Base-by-base conservation (phyloP, 805 yeast species). In the Nakazawaea siamensis region DNA sequence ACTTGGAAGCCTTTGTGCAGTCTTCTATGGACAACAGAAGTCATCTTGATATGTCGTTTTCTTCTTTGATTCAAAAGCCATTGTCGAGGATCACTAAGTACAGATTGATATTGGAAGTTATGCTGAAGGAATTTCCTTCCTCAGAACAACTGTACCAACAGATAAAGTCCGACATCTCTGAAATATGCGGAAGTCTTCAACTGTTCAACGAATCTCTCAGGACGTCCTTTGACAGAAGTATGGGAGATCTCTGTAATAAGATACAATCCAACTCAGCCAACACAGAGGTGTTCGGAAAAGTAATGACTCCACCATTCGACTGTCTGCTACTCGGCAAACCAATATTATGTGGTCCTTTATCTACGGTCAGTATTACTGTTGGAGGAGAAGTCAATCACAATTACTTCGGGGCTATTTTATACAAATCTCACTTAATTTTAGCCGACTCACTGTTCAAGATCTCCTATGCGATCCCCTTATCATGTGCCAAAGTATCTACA, bases 1-100 rank as follows among this genome's bases (percentile, higher is more conserved):
- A n/a, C n/a, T n/a, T n/a, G n/a, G n/a, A n/a, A n/a, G n/a, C n/a
- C n/a, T n/a, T n/a, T n/a, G n/a, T n/a, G n/a, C n/a, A n/a, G n/a
- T n/a, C n/a, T n/a, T n/a, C n/a, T n/a, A n/a, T n/a, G n/a, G n/a
- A n/a, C n/a, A n/a, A n/a, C n/a, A n/a, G n/a, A n/a, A n/a, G n/a
- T n/a, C n/a, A n/a, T n/a, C n/a, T n/a, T n/a, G 83, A 76, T 48
- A 55, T 73, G 18, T 66, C 80, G 4, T 71, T 76, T 33, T 45
- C 51, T 21, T 73, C 80, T 0, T 57, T 76, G 41, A 51, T 71
- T 19, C 76, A 73, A 44, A 65, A 63, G 50, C 81, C 83, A 3
- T 57, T 72, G 9, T 51, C 66, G 27, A 51, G 81, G 42, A 55
- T 70, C 7, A 51, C 66, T 3, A 70, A 72, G 43, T 74, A 75